These are phyloP conservation scores for Xylariaceae sp. DNA, from an alignment of 2,329 filamentous ascomycete species.

Conservation along the genomic window DNA sequence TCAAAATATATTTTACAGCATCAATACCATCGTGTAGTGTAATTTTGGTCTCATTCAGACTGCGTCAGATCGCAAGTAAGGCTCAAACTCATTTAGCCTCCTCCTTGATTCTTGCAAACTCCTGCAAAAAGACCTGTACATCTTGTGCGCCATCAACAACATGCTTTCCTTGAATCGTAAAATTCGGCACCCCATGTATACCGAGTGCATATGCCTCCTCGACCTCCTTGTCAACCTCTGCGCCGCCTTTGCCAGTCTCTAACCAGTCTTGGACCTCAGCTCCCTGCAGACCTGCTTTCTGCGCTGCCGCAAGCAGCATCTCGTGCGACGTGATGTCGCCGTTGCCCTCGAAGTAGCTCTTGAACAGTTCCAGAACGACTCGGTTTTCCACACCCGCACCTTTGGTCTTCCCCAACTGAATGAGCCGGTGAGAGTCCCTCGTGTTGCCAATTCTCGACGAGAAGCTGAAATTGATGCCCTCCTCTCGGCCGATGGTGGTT, in stretches of 20 bases:
- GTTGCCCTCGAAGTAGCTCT: constrained; percentile 54
- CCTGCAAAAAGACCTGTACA: constrained; percentile 53
- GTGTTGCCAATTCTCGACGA: constrained; percentile 71
- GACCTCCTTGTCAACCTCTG: constrained; percentile 47
- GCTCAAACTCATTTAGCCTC: too few species aligned
- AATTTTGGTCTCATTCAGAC: too few species aligned
- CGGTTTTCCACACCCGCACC: constrained; percentile 45
- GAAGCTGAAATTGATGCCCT: constrained; percentile 71
- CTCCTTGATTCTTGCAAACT: constrained; percentile 50
- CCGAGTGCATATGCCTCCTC: constrained; percentile 39
- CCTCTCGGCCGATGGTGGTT: constrained; percentile 50
- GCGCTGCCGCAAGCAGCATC: constrained; percentile 42
- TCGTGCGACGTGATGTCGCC: constrained; percentile 52
- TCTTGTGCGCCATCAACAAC: constrained; percentile 64
- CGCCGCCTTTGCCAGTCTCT: constrained; percentile 30
- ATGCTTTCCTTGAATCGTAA: constrained; percentile 59
- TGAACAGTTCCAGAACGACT: constrained; percentile 57
- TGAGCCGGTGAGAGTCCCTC: constrained; percentile 71
- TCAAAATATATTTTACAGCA: too few species aligned
- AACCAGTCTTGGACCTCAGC: constrained; percentile 39
- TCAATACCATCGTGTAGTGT: too few species aligned
- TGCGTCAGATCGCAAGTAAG: too few species aligned
- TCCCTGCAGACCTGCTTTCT: constrained; percentile 45
- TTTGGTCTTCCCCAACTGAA: constrained; percentile 62
- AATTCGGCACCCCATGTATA: constrained; percentile 63